Base-by-base conservation (phyloP, 495 filamentous ascomycete species). In the Neurospora sp. region DNA sequence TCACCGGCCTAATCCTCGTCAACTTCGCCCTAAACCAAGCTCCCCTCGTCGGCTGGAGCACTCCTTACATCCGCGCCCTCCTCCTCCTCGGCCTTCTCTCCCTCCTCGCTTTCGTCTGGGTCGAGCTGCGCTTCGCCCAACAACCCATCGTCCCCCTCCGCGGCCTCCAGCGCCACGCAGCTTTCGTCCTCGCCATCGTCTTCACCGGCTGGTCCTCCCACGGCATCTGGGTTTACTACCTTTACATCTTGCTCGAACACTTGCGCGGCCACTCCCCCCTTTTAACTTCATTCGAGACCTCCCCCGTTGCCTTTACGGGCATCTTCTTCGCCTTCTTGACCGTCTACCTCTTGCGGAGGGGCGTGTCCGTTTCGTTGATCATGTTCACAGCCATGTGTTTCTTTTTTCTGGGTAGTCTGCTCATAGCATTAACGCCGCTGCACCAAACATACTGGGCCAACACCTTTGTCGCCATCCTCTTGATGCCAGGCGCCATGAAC, bases 21-120 rank as follows among this genome's bases (percentile, higher is more conserved):
- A 89, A 89, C 76, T 85, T 90, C 74, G 82, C 87, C 0, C 86
- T 84, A 84, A 91, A 91, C 74, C 88, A 91, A 75, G 89, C 83
- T 0, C 81, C 88, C 4, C 73, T 86, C 6, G 86, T 86, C 7
- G 89, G 88, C 9, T 92, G 90, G 90, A 54, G 72, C 20, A 80
- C 78, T 16, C 82, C 86, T 0, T 87, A 89, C 69, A 81, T 81
- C 48, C 87, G 87, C 70, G 77, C 82, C 1, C 76, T 85, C 4
- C 82, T 92, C 20, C 81, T 88, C 35, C 42, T 89, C 31, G 87
- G 90, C 4, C 72, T 91, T 66, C 12, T 88, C 7, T 75, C 85
- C 11, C 74, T 90, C 18, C 79, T 69, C 9, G 59, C 80, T 3
- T 92, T 92, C 74, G 74, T 80, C 18, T 84, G 78, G 72, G 77